A percentile compares a stretch with the other conserved stretches of the same genome.
These are phyloP conservation scores for Leccinum longicurvipes DNA, from an alignment of 768 basidiomycete genomes.

Conservation along the genomic window DNA sequence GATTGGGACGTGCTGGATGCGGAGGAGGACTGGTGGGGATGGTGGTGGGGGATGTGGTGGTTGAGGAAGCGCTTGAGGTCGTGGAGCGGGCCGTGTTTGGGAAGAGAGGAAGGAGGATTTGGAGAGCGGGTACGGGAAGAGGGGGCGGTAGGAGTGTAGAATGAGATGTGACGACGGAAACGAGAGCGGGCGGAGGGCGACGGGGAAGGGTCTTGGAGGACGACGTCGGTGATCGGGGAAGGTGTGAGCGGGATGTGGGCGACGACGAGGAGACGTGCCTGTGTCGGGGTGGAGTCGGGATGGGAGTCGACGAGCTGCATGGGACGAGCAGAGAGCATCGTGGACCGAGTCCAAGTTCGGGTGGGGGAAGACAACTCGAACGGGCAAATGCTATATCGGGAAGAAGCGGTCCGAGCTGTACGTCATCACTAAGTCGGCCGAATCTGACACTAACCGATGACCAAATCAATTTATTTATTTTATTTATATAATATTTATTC, in stretches of 20 bases:
- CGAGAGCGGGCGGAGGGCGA: slow-evolving; percentile 24
- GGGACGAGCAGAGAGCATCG: slow-evolving; percentile 39
- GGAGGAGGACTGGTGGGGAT: slow-evolving; percentile 25
- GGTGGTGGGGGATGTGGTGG: slow-evolving; percentile 72
- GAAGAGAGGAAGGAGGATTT: background rate
- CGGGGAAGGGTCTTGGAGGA: background rate
- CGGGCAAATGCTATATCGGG: slow-evolving; percentile 14
- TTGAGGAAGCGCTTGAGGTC: slow-evolving; percentile 96
- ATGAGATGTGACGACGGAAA: slow-evolving; percentile 28
- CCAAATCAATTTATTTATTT: background rate
- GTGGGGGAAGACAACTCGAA: background rate
- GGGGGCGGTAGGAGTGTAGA: slow-evolving; percentile 17
- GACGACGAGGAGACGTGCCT: background rate
- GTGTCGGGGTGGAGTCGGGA: background rate
- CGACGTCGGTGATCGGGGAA: background rate
- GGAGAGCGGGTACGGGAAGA: slow-evolving; percentile 6
- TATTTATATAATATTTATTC: background rate
- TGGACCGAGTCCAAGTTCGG: slow-evolving; percentile 2
- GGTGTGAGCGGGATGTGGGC: background rate
- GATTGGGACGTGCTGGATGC: slow-evolving; percentile 23
- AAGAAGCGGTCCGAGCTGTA: slow-evolving; percentile 12
- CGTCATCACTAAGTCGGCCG: slow-evolving; percentile 20
- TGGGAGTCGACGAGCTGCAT: slow-evolving; percentile 28
- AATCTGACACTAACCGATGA: background rate
- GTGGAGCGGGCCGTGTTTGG: slow-evolving; percentile 69